These are phyloP conservation scores for Quercus tomentella DNA, from an alignment of 331 rosid species.

Conservation along the genomic window DNA sequence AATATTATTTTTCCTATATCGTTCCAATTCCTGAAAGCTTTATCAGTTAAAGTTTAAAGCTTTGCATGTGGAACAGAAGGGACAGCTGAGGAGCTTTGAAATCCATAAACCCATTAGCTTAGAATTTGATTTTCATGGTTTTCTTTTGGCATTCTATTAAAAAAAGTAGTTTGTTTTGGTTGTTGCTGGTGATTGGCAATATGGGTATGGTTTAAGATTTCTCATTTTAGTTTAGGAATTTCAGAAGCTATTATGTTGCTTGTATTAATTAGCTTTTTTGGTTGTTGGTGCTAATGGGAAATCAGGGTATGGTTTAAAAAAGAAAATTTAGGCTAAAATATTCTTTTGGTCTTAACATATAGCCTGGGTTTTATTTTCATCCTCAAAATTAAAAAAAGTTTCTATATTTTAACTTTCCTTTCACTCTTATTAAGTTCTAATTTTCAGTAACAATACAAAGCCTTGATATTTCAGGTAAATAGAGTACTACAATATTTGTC, in stretches of 20 bases:
- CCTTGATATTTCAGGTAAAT: too few relatives aligned
- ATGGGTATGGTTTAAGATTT: neutral
- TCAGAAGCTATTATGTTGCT: neutral
- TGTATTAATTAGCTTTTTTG: neutral
- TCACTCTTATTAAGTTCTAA: too few relatives aligned
- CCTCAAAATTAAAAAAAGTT: neutral
- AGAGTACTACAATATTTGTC: too few relatives aligned
- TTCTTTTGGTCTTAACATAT: too few relatives aligned
- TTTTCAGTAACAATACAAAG: too few relatives aligned
- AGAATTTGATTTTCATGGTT: neutral
- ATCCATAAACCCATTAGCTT: neutral
- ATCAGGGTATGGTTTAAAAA: neutral
- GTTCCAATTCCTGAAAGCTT: constrained; percentile 36
- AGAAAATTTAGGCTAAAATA: too few relatives aligned
- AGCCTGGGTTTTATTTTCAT: too few relatives aligned
- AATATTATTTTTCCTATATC: neutral
- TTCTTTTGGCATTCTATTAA: neutral
- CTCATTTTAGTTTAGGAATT: neutral
- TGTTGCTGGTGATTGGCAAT: neutral
- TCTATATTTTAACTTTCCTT: neutral
- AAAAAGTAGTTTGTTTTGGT: neutral
- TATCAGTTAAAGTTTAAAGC: neutral
- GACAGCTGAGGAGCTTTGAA: constrained; percentile 21
- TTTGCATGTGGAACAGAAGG: constrained; percentile 25
- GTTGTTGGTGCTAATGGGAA: neutral